Evolutionary conservation across 495 filamentous ascomycete species (phyloP).

Genomic region (Melanomma pulvis-pyrius): DNA sequence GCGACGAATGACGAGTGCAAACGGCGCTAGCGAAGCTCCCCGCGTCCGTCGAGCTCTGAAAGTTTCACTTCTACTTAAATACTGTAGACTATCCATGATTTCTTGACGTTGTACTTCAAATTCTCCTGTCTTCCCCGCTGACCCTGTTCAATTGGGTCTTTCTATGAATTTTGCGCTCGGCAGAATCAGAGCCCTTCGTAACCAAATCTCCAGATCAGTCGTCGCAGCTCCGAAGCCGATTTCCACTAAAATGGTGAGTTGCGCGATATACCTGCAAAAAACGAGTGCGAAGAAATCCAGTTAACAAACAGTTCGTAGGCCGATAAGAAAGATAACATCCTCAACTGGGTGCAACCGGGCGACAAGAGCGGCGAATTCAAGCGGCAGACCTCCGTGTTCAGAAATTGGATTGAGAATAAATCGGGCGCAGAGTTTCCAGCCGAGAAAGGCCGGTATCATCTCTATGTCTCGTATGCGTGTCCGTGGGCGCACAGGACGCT

Average conservation of each 20-base stretch:
- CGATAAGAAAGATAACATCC: conserved; percentile 56
- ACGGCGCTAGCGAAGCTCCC: not conserved
- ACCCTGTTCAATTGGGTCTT: not conserved
- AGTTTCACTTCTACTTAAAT: no score
- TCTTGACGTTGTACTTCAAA: no score
- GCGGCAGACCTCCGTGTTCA: conserved; percentile 53
- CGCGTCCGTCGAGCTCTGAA: no score
- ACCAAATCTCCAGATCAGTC: conserved; percentile 16
- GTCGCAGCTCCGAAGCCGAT: not conserved
- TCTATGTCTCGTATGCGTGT: conserved; percentile 75
- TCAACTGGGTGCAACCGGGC: conserved; percentile 75
- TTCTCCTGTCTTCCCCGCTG: not conserved
- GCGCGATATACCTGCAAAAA: not conserved
- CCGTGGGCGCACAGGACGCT: conserved; percentile 70
- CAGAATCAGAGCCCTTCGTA: conserved; percentile 2
- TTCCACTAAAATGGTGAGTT: conserved; percentile 13
- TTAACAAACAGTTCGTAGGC: not conserved
- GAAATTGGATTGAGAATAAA: conserved; percentile 53
- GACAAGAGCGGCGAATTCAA: conserved; percentile 90
- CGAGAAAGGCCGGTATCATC: conserved; percentile 69
- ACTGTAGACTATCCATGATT: no score
- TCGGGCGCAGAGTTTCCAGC: conserved; percentile 65
- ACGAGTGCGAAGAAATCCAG: not conserved
- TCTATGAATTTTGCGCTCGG: conserved; percentile 5
- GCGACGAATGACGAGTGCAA: conserved; percentile 9